Base-by-base conservation (phyloP, 768 basidiomycete species). In the Lentinula sp. region DNA sequence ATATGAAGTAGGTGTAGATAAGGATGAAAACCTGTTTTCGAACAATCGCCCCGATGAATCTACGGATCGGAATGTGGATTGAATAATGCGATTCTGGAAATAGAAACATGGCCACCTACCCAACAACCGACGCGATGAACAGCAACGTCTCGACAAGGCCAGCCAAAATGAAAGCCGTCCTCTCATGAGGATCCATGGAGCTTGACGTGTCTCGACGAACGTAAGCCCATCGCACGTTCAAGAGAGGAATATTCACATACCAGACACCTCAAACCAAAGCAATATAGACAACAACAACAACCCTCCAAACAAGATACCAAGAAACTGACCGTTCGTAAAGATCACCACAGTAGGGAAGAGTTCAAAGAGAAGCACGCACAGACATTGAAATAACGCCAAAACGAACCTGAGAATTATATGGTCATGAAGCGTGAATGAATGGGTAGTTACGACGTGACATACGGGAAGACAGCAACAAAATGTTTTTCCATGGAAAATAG, bases 391-490 rank as follows among this genome's bases (percentile, higher is more conserved):
- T 73, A 36, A 88, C 85, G 37, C 88, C 85, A 4, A 82, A 59
- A 60, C 55, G 57, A 59, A 59, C 45, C 57, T 59, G 32, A 45
- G 33, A 16, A 4, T 6, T 15, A 12, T n/a, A 33, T 57, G 15
- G 35, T 10, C 39, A 20, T 6, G 10, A 51, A 32, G 33, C 7
- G 2, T 16, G 28, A 59, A 0, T 41, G 43, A 9, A 18, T 23
- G 23, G 42, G 23, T 33, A 8, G n/a, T 49, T 33, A 39, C 6
- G 39, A 46, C 6, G 20, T 33, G 33, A 43, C 87, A 79, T 6
- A 86, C 84, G 33, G 85, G 85, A 62, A 88, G 69, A 64, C 86
- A 86, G 65, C 77, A 86, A 66, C 87, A 88, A 68, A 81, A 87
- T 3, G 74, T 79, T 39, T 65, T 76, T n/a, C 82, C 79, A 32